Percentiles rank a stretch among this genome's conserved stretches.
These are phyloP conservation scores for Pseudopyricularia javanii DNA, from an alignment of 2,329 filamentous ascomycete species.

Conservation along the genomic window DNA sequence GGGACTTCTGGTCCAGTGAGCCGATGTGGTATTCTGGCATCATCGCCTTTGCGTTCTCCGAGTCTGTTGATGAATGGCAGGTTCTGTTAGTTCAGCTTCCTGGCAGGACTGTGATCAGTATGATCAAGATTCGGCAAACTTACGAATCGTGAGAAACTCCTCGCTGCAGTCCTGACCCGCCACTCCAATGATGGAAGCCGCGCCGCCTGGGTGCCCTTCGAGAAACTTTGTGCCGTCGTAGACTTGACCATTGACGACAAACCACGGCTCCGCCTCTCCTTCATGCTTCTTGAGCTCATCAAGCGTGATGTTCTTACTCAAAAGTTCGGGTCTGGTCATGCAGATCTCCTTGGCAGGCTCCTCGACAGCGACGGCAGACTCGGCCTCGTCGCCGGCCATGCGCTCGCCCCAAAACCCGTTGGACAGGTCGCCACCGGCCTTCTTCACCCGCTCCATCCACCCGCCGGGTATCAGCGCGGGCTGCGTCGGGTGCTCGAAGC, in stretches of 20 bases:
- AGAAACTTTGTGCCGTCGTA: constrained; percentile 78
- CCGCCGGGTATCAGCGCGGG: constrained; percentile 66
- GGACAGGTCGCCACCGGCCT: constrained; percentile 62
- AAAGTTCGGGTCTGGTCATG: constrained; percentile 48
- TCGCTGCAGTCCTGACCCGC: constrained; percentile 76
- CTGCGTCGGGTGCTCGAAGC: constrained; percentile 83
- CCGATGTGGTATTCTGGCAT: constrained; percentile 80
- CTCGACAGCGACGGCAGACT: constrained; percentile 26
- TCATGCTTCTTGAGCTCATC: constrained; percentile 62
- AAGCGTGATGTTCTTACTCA: constrained; percentile 45
- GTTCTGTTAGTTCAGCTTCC: constrained; percentile 9
- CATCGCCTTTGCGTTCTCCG: constrained; percentile 85
- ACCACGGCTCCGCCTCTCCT: constrained; percentile 61
- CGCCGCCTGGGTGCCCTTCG: constrained; percentile 74
- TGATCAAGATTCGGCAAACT: constrained; percentile 21
- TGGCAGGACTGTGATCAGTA: neutral
- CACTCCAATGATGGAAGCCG: constrained; percentile 68
- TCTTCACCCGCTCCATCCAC: constrained; percentile 88
- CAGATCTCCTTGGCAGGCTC: constrained; percentile 53
- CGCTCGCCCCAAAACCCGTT: constrained; percentile 82
- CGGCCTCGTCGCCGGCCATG: constrained; percentile 35
- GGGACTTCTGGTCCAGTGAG: constrained; percentile 51
- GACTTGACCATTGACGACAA: constrained; percentile 77
- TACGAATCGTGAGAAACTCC: constrained; percentile 86
- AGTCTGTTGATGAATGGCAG: constrained; percentile 41